Evolutionary conservation across 140 eudicot genomes (phyloP).

Genomic region (Oenanthe javanica): DNA sequence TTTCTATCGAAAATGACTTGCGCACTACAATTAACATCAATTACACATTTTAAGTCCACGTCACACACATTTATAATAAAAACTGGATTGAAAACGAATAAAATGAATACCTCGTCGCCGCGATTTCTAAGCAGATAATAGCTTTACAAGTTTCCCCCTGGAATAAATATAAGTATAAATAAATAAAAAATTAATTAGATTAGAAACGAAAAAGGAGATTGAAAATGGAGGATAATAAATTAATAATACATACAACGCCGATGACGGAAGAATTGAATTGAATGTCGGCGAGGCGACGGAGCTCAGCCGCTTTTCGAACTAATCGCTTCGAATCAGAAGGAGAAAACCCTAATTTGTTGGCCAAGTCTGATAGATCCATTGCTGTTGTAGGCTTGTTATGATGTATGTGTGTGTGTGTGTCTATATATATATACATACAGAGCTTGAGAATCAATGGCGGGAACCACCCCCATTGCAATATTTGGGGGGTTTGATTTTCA

Average conservation of each 20-base stretch:
- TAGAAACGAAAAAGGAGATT: neutral
- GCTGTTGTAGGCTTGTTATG: neutral
- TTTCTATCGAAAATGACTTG: slow-evolving; percentile 63
- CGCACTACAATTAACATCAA: slow-evolving; percentile 29
- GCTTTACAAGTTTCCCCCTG: slow-evolving; percentile 97
- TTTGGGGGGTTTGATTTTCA: slow-evolving; percentile 7
- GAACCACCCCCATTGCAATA: neutral
- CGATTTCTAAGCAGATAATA: slow-evolving; percentile 78
- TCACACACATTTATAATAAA: neutral
- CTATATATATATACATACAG: neutral
- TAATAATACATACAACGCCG: slow-evolving; percentile 47
- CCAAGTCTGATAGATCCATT: slow-evolving; percentile 75
- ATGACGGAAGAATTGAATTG: slow-evolving; percentile 76
- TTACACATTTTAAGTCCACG: neutral
- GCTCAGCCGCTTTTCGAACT: slow-evolving; percentile 86
- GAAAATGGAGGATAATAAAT: too few species aligned
- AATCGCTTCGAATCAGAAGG: slow-evolving; percentile 45
- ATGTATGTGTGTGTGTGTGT: neutral
- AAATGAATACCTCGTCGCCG: slow-evolving; percentile 43
- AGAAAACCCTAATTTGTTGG: slow-evolving; percentile 53
- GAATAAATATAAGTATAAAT: neutral
- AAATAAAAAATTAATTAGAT: neutral
- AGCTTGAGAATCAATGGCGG: slow-evolving; percentile 31
- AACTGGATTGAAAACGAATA: neutral
- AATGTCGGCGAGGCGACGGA: slow-evolving; percentile 81